Evolutionary conservation across 2,329 filamentous ascomycete genomes (phyloP).

Genomic region (Trichoderma aggressivum): DNA sequence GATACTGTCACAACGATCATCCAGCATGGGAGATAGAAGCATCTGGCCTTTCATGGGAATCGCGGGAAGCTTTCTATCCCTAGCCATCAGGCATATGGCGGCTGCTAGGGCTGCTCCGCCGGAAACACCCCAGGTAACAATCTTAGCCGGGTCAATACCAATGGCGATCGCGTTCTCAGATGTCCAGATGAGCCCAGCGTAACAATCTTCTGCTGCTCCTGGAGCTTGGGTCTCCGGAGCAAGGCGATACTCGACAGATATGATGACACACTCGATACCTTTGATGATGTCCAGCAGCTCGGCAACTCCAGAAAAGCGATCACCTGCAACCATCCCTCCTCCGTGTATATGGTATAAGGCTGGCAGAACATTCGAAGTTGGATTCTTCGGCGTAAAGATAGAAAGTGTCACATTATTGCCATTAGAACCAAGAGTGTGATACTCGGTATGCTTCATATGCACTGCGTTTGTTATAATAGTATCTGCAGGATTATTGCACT

Average conservation of each 20-base stretch:
- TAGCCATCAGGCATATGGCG: conserved; percentile 22
- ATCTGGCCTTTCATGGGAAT: conserved; percentile 24
- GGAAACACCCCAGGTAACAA: conserved; percentile 23
- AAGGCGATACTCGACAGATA: conserved; percentile 27
- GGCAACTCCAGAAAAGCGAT: conserved; percentile 20
- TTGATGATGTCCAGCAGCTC: conserved; percentile 20
- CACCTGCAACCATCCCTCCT: conserved; percentile 23
- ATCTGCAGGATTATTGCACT: not conserved
- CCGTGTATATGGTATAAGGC: conserved; percentile 23
- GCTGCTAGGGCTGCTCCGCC: conserved; percentile 25
- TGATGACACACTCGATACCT: conserved; percentile 22
- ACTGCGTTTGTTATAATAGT: not conserved
- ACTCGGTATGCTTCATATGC: not conserved
- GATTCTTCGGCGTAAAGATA: conserved; percentile 20
- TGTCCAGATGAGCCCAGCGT: conserved; percentile 23
- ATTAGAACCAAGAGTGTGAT: not conserved
- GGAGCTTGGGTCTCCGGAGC: conserved; percentile 25
- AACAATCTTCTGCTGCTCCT: conserved; percentile 22
- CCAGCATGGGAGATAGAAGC: conserved; percentile 25
- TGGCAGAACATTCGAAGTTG: conserved; percentile 13
- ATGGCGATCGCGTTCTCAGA: conserved; percentile 19
- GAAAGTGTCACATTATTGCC: not conserved
- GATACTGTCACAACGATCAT: conserved; percentile 22
- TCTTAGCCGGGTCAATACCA: conserved; percentile 20
- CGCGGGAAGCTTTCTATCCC: conserved; percentile 19